Conservation (phyloP, 768 basidiomycete genomes). For the Rubroboletus satanas region DNA sequence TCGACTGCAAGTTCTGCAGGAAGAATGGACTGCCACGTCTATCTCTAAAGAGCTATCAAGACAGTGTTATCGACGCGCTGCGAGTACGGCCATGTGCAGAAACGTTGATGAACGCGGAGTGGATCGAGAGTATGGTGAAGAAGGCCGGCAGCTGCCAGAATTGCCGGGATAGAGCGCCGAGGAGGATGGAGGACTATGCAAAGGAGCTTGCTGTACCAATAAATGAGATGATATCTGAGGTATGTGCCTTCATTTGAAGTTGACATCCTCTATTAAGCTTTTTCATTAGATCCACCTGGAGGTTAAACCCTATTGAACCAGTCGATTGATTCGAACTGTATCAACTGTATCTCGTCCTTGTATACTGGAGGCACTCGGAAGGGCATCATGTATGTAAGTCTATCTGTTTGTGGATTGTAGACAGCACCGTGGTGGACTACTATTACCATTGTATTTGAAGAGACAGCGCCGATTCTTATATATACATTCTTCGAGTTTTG, state of each 20-base stretch:
- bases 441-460: not conserved
- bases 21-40: constrained; percentile 34
- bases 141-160: constrained; percentile 29
- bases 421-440: not conserved
- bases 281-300: constrained; percentile 23
- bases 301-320: constrained; percentile 28
- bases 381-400: constrained; percentile 2
- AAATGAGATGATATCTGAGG: constrained; percentile 28
- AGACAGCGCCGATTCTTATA: too few relatives aligned
- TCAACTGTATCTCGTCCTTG: not conserved
- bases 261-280: not conserved
- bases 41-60: constrained; percentile 30
- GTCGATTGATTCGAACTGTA: constrained; percentile 14
- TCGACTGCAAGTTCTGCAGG: constrained; percentile 35
- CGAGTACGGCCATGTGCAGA: constrained; percentile 32
- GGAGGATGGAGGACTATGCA: constrained; percentile 29
- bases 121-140: constrained; percentile 30
- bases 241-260: constrained; percentile 6
- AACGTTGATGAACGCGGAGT: constrained; percentile 28
- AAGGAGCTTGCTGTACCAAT: constrained; percentile 28
- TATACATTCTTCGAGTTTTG: not conserved
- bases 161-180: constrained; percentile 30
- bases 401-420: constrained; percentile 1
- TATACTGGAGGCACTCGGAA: not conserved
- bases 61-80: constrained; percentile 31